Conservation (phyloP, 129 eudicot species). For the Lactuca saligna region DNA sequence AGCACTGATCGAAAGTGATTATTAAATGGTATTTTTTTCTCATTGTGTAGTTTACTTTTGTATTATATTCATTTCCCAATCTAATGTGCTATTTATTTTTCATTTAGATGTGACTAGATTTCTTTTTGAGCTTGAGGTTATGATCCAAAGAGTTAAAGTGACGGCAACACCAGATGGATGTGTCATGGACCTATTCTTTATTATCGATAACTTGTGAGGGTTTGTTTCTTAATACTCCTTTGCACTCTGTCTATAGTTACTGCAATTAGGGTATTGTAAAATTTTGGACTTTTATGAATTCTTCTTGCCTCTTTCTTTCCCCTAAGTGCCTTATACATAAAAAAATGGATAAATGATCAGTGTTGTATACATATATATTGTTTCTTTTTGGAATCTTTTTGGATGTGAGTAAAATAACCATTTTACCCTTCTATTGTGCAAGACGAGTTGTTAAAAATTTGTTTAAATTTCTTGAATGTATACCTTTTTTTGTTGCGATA, state of each 20-base stretch:
- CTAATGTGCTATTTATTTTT: constrained; percentile 9
- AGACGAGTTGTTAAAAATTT: too few species aligned
- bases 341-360: too few species aligned
- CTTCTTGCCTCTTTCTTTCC: too few species aligned
- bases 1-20: constrained; percentile 62
- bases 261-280: background rate
- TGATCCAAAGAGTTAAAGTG: constrained; percentile 69
- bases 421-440: too few species aligned
- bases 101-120: constrained; percentile 66
- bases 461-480: too few species aligned
- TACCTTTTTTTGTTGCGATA: background rate
- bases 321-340: too few species aligned
- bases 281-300: background rate
- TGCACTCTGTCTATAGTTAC: background rate
- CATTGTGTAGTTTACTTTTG: background rate
- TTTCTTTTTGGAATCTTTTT: too few species aligned
- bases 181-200: constrained; percentile 69
- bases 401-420: too few species aligned
- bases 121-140: constrained; percentile 70
- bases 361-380: too few species aligned
- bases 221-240: constrained; percentile 34
- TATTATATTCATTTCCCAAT: constrained; percentile 3
- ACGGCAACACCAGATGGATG: constrained; percentile 77
- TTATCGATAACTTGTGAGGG: constrained; percentile 63
- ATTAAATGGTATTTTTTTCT: constrained; percentile 49